Base-by-base conservation (phyloP, 257 asterid genomes). In the Echium plantagineum region DNA sequence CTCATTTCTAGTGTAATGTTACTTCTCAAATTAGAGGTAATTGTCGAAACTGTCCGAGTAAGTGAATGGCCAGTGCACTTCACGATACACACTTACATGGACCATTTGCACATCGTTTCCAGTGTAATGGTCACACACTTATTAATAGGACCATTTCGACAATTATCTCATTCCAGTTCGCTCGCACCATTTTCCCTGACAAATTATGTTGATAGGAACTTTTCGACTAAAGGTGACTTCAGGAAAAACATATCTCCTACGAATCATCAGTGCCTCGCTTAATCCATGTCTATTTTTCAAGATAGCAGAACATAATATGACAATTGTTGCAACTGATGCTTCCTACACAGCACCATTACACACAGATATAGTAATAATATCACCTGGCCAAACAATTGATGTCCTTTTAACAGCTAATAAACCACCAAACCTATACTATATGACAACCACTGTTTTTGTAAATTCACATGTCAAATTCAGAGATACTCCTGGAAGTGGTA, bases 331-430 rank as follows among this genome's bases (percentile, higher is more conserved):
- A 3, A 21, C 68, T 1, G 77, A 72, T 63, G 77, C 51, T 0
- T 59, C 67, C 46, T 68, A 68, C 62, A 55, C 71, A 5, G 64
- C 63, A 17, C 74, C 67, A 48, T 56, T 63, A 5, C 59, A 58
- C 16, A 60, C 60, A 0, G 54, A 64, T 6, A 30, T 28, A 5
- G 21, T 72, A 8, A 35, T 64, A 17, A 57, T 72, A 12, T 48
- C 49, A 35, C 77, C 77, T 5, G 77, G 77, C 20, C 73, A 72
- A 64, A 68, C 77, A 31, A 10, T 54, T 16, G 74, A 72, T 57
- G 58, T 58, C 38, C 58, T 72, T 5, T 17, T 72, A 28, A n/a
- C 35, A 0, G 54, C 77, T 1, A 22, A 68, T 46, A 68, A 68
- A 52, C 3, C 54, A 48, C 73, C 65, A 5, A 51, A 6, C 8